Evolutionary conservation across 2,329 filamentous ascomycete species (phyloP).

Genomic region (Fusarium secorum): DNA sequence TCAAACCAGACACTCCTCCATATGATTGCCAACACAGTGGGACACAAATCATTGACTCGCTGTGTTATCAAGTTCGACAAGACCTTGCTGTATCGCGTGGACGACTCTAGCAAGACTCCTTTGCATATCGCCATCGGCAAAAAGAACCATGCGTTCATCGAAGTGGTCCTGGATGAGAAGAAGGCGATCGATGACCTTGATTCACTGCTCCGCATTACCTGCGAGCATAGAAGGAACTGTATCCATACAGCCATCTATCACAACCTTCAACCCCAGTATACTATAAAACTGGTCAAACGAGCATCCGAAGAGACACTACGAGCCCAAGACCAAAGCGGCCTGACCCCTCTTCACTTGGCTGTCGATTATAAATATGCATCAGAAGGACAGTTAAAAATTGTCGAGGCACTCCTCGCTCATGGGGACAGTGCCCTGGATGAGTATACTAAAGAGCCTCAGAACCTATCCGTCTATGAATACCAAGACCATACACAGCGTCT

Average conservation of each 20-base stretch:
- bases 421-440: neutral
- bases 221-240: neutral
- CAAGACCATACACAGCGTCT: neutral
- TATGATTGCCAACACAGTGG: neutral
- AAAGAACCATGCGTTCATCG: neutral
- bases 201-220: neutral
- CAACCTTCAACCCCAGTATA: neutral
- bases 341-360: neutral
- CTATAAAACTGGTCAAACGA: neutral
- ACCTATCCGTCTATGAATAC: neutral
- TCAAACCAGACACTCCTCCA: neutral
- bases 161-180: neutral
- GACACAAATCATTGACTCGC: neutral
- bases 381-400: neutral
- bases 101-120: neutral
- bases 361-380: neutral
- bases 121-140: neutral
- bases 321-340: neutral
- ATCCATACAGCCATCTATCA: neutral
- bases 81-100: neutral
- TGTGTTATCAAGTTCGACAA: neutral
- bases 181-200: neutral
- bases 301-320: neutral
- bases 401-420: neutral
- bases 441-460: neutral